Evolutionary conservation across 257 asterid genomes (phyloP), one percentile per base, ranked within the genome.

Genomic region (Jacaranda mimosifolia): DNA sequence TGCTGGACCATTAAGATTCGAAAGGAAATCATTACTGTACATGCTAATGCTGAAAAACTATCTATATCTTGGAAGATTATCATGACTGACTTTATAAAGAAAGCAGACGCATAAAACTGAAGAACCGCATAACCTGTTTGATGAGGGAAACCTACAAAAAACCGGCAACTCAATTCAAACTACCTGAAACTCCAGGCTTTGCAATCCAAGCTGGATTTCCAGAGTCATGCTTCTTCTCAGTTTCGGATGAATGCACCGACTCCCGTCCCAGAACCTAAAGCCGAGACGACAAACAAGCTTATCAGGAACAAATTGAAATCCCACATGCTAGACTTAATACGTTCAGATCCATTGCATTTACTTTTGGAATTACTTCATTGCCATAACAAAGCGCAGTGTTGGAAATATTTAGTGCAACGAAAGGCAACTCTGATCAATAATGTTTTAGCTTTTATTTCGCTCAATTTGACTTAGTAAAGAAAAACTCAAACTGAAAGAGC

Each of bases 131-230:
- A 8, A 51, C 38, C 49, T 39, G 68, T 49, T 60, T 32, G 68
- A 32, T 42, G 2, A 40, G 62, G 19, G 66, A 17, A 35, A 6
- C 19, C 26, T 9, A 35, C 26, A 38, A 63, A 32, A 39, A 4
- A 36, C 14, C 6, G 4, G 42, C 8, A 65, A n/a, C 4, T 52
- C 35, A 52, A 62, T 40, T 48, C 45, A 21, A 73, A 35, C 19
- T 73, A 89, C 98, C 96, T 76, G 90, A 49, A 63, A 69, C 21
- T 53, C 87, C 86, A 80, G 69, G 56, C 80, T 89, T 89, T 59
- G 87, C 59, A 81, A 52, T 85, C 87, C 87, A 80, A 32, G 70
- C 79, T 45, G 77, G 89, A 79, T 74, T 83, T 18, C 76, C 84
- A 39, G 85, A 51, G 52, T 72, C 89, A 67, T 74, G 81, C 82